Conservation (phyloP, 2,329 filamentous ascomycete species). For the Cladosporium halotolerans region DNA sequence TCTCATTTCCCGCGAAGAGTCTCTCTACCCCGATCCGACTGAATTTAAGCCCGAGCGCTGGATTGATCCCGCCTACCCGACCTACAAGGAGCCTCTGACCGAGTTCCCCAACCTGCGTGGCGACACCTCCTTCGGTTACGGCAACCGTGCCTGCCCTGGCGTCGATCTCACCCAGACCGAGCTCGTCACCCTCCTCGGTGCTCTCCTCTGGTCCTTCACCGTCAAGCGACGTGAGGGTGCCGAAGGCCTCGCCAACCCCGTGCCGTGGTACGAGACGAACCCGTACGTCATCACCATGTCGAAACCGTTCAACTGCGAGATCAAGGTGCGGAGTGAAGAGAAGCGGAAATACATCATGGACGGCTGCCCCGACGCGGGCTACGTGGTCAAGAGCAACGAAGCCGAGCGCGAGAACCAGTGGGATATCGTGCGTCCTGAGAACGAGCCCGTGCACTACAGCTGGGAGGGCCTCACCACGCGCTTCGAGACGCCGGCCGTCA, state of each 20-base stretch:
- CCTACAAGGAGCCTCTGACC: slow-evolving; percentile 31
- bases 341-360: slow-evolving; percentile 27
- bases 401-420: slow-evolving; percentile 13
- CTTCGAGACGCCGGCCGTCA: slow-evolving; percentile 8
- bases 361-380: slow-evolving; percentile 20
- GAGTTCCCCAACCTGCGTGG: slow-evolving; percentile 31
- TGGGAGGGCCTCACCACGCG: slow-evolving; percentile 11
- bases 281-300: slow-evolving; percentile 32
- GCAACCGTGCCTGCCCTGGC: slow-evolving; percentile 30
- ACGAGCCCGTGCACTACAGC: slow-evolving; percentile 7
- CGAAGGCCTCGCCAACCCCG: slow-evolving; percentile 19
- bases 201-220: slow-evolving; percentile 27
- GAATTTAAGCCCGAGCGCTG: slow-evolving; percentile 31
- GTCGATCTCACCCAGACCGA: slow-evolving; percentile 28
- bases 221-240: slow-evolving; percentile 24
- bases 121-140: slow-evolving; percentile 31
- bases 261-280: slow-evolving; percentile 30
- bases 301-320: slow-evolving; percentile 27
- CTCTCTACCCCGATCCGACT: slow-evolving; percentile 25
- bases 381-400: slow-evolving; percentile 20
- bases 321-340: slow-evolving; percentile 25
- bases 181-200: slow-evolving; percentile 27
- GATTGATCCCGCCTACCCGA: slow-evolving; percentile 29
- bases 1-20: slow-evolving; percentile 27
- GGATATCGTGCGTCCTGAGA: slow-evolving; percentile 12